Conservation (phyloP, 768 basidiomycete species). For the Psilocybe subaeruginosa region DNA sequence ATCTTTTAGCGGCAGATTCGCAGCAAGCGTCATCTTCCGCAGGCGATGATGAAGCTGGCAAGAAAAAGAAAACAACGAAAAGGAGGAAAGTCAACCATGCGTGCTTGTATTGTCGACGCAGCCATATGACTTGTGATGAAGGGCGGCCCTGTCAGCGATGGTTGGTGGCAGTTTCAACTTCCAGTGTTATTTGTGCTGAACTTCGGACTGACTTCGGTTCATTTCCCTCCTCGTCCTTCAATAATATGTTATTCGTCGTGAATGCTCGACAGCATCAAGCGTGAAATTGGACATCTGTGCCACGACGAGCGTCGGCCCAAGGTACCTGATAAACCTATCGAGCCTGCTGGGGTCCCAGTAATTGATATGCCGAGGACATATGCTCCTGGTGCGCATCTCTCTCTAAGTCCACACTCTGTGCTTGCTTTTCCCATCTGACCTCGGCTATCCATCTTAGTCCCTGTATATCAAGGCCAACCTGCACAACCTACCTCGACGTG, state of each 20-base stretch:
- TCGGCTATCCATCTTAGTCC: slow-evolving; percentile 27
- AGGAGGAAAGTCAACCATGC: slow-evolving; percentile 91
- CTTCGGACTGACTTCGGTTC: background rate
- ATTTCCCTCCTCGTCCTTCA: background rate
- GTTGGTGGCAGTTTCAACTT: slow-evolving; percentile 47
- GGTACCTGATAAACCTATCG: slow-evolving; percentile 42
- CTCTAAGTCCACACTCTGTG: background rate
- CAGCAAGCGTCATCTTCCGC: slow-evolving; percentile 7
- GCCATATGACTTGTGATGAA: slow-evolving; percentile 93
- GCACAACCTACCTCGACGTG: slow-evolving; percentile 47
- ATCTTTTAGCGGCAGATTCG: slow-evolving; percentile 8
- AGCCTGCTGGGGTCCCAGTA: slow-evolving; percentile 27
- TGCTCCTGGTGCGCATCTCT: slow-evolving; percentile 42
- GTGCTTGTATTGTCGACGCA: slow-evolving; percentile 89
- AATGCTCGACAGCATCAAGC: slow-evolving; percentile 75
- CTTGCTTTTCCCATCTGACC: background rate
- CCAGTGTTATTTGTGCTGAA: slow-evolving; percentile 10
- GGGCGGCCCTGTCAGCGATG: slow-evolving; percentile 91
- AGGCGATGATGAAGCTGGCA: slow-evolving; percentile 38
- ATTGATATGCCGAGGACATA: slow-evolving; percentile 43
- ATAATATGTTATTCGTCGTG: slow-evolving; percentile 6
- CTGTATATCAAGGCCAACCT: slow-evolving; percentile 37
- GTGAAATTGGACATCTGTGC: slow-evolving; percentile 94
- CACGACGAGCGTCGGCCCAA: slow-evolving; percentile 81
- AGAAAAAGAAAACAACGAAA: slow-evolving; percentile 60